Evolutionary conservation across 768 basidiomycete species (phyloP).

Genomic region (Tricholoma flavovirens): DNA sequence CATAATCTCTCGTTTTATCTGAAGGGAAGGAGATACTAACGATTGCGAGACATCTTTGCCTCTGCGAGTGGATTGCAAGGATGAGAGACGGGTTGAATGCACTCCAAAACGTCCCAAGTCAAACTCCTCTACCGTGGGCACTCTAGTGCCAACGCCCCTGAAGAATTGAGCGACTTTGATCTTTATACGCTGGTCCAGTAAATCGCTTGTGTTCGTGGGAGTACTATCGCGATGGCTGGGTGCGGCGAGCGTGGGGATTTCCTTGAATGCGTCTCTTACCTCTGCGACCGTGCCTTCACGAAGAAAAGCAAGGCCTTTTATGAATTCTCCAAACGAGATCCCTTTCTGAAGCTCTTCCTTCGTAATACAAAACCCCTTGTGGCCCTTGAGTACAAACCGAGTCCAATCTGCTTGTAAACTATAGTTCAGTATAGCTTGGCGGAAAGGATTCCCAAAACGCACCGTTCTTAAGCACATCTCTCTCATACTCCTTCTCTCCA

Average conservation of each 20-base stretch:
- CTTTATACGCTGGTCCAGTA: background rate
- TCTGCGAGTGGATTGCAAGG: background rate
- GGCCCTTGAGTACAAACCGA: slow-evolving; percentile 32
- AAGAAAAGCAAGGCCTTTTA: slow-evolving; percentile 21
- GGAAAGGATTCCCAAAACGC: slow-evolving; percentile 17
- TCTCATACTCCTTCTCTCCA: slow-evolving; percentile 31
- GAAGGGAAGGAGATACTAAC: background rate
- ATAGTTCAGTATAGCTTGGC: too few species aligned
- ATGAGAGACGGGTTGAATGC: background rate
- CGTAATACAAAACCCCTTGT: slow-evolving; percentile 36
- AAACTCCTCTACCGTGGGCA: background rate
- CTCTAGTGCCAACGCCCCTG: background rate
- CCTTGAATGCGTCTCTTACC: background rate
- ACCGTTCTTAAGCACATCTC: slow-evolving; percentile 35
- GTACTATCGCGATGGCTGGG: too few species aligned
- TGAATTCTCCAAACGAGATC: slow-evolving; percentile 26
- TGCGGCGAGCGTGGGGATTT: too few species aligned
- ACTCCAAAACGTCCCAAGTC: background rate
- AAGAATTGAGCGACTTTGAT: background rate
- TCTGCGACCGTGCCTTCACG: slow-evolving; percentile 15
- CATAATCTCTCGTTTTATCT: background rate
- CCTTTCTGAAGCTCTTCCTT: slow-evolving; percentile 31
- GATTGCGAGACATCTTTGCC: background rate
- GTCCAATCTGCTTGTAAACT: slow-evolving; percentile 28
- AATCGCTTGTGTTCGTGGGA: too few species aligned